phyloP scores from a whole-genome alignment of 2,329 filamentous ascomycete species.

The Aspergillus bombycis region DNA sequence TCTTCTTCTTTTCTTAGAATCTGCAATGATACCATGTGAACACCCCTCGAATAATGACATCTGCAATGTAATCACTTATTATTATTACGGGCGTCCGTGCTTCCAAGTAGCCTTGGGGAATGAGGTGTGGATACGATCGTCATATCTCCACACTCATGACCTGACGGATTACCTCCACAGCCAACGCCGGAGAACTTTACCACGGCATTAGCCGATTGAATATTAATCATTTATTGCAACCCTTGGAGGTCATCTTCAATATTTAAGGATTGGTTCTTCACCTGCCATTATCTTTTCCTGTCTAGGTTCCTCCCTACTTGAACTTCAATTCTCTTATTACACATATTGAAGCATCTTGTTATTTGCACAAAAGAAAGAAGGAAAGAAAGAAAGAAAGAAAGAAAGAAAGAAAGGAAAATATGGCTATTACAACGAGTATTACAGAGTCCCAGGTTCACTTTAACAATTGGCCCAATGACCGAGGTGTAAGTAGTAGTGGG shows the following conservation, averaged over 20 bases:
- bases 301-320: not conserved
- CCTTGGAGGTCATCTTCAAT: not conserved
- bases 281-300: not conserved
- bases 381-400: not conserved
- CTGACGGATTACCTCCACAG: slow-evolving; percentile 9
- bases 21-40: not conserved
- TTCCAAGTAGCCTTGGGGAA: not conserved
- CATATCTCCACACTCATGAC: not conserved
- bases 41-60: not conserved
- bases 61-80: not conserved
- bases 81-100: not conserved
- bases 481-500: slow-evolving; percentile 46
- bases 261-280: not conserved
- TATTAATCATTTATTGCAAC: not conserved
- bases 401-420: not conserved
- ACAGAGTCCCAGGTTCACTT: slow-evolving; percentile 23
- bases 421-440: not conserved
- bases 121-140: not conserved
- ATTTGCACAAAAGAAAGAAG: not conserved
- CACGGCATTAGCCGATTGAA: not conserved
- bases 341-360: not conserved
- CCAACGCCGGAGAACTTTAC: not conserved
- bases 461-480: slow-evolving; percentile 56
- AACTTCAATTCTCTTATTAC: not conserved
- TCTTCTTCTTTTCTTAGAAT: not conserved